Conservation (phyloP, 2,329 filamentous ascomycete genomes). For the Xylaria sp. region DNA sequence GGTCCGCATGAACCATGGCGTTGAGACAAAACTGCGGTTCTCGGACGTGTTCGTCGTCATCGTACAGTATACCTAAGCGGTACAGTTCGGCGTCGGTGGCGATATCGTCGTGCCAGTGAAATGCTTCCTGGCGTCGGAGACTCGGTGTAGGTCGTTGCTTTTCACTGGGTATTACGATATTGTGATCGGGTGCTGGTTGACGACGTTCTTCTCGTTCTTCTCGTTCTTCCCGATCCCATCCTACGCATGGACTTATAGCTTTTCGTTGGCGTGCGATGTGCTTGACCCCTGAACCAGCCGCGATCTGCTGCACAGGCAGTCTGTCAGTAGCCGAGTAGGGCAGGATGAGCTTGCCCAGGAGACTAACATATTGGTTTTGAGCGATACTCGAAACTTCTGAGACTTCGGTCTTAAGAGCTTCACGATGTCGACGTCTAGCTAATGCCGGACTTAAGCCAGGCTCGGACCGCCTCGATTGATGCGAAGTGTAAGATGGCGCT, state of each 20-base stretch:
- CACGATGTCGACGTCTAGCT: conserved; percentile 1
- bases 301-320: not conserved
- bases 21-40: conserved; percentile 25
- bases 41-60: conserved; percentile 21
- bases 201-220: conserved; percentile 14
- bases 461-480: not conserved
- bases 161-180: conserved; percentile 22
- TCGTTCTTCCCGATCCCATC: conserved; percentile 13
- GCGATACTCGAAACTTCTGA: not conserved
- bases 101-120: conserved; percentile 21
- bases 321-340: conserved; percentile 1
- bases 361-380: conserved; percentile 9
- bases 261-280: not conserved
- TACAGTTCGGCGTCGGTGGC: conserved; percentile 27
- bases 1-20: conserved; percentile 24
- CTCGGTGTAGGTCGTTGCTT: conserved; percentile 14
- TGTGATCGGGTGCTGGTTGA: conserved; percentile 15
- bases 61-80: conserved; percentile 27
- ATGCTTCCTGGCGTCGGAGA: conserved; percentile 29
- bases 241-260: not conserved
- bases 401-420: conserved; percentile 2
- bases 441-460: conserved; percentile 1
- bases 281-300: not conserved
- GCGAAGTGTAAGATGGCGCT: not conserved
- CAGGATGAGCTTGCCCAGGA: not conserved